A percentile compares a stretch with the other conserved stretches of the same genome.
Evolutionary conservation across 176 grass and related monocot species (phyloP).

Genomic region (Carex littledalei): DNA sequence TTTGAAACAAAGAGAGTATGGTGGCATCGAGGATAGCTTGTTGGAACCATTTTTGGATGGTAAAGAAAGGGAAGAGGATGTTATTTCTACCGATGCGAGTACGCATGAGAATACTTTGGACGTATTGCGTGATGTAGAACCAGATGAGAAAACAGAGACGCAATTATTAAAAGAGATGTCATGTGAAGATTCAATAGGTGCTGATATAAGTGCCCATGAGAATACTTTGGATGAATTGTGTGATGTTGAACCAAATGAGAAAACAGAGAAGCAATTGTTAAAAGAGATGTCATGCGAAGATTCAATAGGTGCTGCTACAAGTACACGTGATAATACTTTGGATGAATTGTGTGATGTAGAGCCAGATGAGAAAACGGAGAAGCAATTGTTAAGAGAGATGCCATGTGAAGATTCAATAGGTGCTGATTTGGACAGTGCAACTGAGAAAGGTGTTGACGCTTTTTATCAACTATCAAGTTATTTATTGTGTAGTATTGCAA

Average conservation of each 20-base stretch:
- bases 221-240: background rate
- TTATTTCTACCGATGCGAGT: background rate
- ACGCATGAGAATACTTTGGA: background rate
- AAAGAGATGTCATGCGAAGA: background rate
- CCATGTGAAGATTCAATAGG: background rate
- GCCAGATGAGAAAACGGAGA: constrained; percentile 16
- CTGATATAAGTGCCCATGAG: background rate
- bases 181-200: background rate
- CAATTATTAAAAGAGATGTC: background rate
- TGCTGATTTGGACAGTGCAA: background rate
- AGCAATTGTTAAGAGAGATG: background rate
- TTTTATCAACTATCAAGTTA: background rate
- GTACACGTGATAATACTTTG: background rate
- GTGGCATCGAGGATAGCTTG: constrained; percentile 4
- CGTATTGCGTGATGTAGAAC: background rate
- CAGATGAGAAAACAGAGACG: constrained; percentile 7
- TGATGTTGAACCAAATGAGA: background rate
- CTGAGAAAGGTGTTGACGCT: background rate
- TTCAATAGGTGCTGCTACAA: background rate
- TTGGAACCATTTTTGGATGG: constrained; percentile 19
- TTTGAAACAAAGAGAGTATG: background rate
- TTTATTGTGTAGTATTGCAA: background rate
- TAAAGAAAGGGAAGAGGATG: background rate
- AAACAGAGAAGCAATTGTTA: background rate
- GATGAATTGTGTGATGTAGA: background rate